These are phyloP conservation scores for Isatis lusitanica DNA, from an alignment of 441 rosid genomes.

Conservation along the genomic window DNA sequence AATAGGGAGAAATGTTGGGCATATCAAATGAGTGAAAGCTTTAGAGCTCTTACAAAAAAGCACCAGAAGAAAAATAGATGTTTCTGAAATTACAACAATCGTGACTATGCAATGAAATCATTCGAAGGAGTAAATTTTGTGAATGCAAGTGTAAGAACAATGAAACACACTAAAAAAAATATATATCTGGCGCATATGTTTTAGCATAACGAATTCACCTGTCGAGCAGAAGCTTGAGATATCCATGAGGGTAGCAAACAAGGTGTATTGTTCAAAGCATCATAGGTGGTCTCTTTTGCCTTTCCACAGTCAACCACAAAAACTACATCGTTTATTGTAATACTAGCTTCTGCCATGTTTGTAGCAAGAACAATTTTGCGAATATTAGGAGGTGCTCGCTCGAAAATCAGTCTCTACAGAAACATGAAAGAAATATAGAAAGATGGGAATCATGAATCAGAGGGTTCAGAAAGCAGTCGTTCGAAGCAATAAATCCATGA, in stretches of 20 bases:
- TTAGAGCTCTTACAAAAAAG: slow-evolving; percentile 8
- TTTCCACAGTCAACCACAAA: slow-evolving; percentile 98
- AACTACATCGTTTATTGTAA: slow-evolving; percentile 92
- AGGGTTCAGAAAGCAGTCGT: not conserved
- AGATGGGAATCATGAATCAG: not conserved
- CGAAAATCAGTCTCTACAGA: slow-evolving; percentile 88
- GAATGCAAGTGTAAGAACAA: not conserved
- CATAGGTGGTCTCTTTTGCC: slow-evolving; percentile 98
- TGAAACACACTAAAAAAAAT: not conserved
- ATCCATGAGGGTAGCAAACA: slow-evolving; percentile 98
- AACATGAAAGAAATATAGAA: slow-evolving; percentile 29
- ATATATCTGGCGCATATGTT: not conserved
- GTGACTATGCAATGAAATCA: slow-evolving; percentile 6
- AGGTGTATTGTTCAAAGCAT: slow-evolving; percentile 97
- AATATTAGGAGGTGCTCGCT: slow-evolving; percentile 72
- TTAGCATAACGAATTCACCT: slow-evolving; percentile 43
- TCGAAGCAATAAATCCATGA: not conserved
- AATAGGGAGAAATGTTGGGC: slow-evolving; percentile 11
- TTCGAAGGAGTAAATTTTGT: not conserved
- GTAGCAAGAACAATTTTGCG: slow-evolving; percentile 97
- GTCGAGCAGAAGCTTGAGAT: slow-evolving; percentile 94
- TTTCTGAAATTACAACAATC: slow-evolving; percentile 4
- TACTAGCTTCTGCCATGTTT: slow-evolving; percentile 99
- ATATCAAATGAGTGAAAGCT: slow-evolving; percentile 8
- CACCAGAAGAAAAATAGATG: slow-evolving; percentile 7